phyloP scores from a whole-genome alignment of 345 rosid species.

The Citrus medica region DNA sequence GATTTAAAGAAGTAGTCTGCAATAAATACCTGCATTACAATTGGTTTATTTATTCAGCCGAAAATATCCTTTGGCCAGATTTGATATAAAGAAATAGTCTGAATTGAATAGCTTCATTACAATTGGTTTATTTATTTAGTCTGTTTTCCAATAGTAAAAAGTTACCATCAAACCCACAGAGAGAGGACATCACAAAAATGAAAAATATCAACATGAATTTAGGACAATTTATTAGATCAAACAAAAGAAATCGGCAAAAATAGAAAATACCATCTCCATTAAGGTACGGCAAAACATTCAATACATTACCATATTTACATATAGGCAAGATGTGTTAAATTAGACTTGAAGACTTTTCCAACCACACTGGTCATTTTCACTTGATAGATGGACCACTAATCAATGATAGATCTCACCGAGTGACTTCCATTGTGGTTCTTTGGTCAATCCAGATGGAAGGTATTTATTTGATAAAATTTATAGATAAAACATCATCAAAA shows the following conservation, averaged over 20 bases:
- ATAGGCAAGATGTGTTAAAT: background rate
- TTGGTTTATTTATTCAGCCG: background rate
- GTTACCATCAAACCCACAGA: background rate
- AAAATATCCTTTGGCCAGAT: conserved; percentile 60
- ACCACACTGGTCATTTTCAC: background rate
- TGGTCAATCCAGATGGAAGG: background rate
- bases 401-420: background rate
- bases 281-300: background rate
- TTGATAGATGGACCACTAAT: background rate
- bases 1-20: conserved; percentile 89
- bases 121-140: conserved; percentile 4
- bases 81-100: conserved; percentile 86
- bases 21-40: conserved; percentile 74
- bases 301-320: background rate
- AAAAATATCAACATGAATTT: background rate
- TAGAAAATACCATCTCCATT: background rate
- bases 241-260: background rate
- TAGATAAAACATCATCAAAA: too few relatives aligned
- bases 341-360: background rate
- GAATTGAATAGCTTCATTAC: conserved; percentile 75
- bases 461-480: too few relatives aligned
- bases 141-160: background rate
- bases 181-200: background rate
- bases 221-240: background rate
- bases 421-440: background rate